Percentiles rank a stretch among this genome's conserved stretches.
Evolutionary conservation across 129 eudicot species (phyloP).

Genomic region (Smallanthus sonchifolius): DNA sequence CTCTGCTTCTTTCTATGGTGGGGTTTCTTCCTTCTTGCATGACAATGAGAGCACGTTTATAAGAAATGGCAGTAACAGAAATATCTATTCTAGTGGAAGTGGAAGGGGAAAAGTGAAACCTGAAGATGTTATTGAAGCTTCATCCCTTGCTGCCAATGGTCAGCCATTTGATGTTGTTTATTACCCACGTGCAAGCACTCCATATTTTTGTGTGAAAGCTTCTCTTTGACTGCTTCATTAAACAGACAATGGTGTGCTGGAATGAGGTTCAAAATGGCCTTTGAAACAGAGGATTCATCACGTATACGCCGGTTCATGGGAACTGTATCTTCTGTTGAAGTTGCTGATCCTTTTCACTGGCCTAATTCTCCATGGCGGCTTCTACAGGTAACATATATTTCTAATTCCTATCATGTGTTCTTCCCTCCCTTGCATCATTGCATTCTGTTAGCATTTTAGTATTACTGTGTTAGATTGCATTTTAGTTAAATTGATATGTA

Average conservation of each 20-base stretch:
- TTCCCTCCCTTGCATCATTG: not conserved
- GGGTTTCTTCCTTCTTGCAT: conserved; percentile 47
- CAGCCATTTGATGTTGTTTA: conserved; percentile 74
- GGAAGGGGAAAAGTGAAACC: conserved; percentile 57
- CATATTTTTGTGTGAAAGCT: conserved; percentile 78
- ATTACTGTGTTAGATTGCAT: not conserved
- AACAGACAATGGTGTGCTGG: conserved; percentile 75
- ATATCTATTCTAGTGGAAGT: conserved; percentile 26
- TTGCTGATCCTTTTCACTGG: conserved; percentile 79
- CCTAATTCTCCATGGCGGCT: conserved; percentile 95
- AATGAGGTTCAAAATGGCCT: conserved; percentile 91
- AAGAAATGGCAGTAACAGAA: conserved; percentile 35
- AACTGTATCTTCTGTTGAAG: conserved; percentile 67
- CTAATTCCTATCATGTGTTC: not conserved
- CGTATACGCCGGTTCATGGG: conserved; percentile 94
- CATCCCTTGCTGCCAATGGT: conserved; percentile 67
- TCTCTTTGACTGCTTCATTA: conserved; percentile 66
- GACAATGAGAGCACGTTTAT: conserved; percentile 57
- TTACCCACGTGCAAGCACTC: conserved; percentile 82
- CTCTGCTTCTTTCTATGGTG: conserved; percentile 41
- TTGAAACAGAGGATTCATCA: conserved; percentile 89
- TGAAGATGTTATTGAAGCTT: conserved; percentile 68
- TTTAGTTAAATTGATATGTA: not conserved
- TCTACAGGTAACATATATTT: conserved; percentile 62
- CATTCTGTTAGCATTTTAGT: conserved; percentile 3